Evolutionary conservation across 306 rosid genomes (phyloP), one percentile per base, ranked within the genome.

Genomic region (Gleditsia sinensis): DNA sequence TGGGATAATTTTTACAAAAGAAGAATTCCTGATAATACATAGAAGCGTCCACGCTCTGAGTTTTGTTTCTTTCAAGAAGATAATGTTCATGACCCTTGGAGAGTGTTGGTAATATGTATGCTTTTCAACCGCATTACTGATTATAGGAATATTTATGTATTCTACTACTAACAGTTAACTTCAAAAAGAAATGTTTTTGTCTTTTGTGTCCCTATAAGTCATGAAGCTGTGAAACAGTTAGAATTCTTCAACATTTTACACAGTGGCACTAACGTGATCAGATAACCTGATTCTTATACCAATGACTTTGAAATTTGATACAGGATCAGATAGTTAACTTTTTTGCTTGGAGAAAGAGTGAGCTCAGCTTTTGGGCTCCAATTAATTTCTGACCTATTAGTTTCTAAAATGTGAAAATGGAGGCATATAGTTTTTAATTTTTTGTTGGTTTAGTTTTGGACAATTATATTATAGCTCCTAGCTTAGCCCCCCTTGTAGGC

Each of bases 51-150:
- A 9, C 78, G 77, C 61, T 89, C 97, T 10, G n/a, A 14, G 0
- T 7, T 19, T 42, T 7, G 20, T 79, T 93, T 92, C 57, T 81
- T 92, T 67, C 96, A 92, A 80, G 91, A 92, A 74, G 80, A 69
- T 59, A 93, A 92, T 69, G 57, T 43, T 5, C 78, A 81, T 58
- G 92, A 92, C 74, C 97, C 97, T 27, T 89, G 96, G 97, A 88
- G 89, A 62, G 93, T 92, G 17, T 48, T 92, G 72, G 81, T 88
- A 37, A 92, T 92, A 7, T 92, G 97, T 48, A 75, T 88, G 84
- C 91, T 89, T 20, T 82, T 92, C 39, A 89, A 89, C 70, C 49
- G 66, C 53, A 92, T 96, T 30, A 23, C 58, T 32, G 93, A 96
- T 45, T 0, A 0, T 91, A 88, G 91, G 97, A 87, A 78, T 54